Conservation (phyloP, 768 basidiomycete species). For the Lentinula raphanica region DNA sequence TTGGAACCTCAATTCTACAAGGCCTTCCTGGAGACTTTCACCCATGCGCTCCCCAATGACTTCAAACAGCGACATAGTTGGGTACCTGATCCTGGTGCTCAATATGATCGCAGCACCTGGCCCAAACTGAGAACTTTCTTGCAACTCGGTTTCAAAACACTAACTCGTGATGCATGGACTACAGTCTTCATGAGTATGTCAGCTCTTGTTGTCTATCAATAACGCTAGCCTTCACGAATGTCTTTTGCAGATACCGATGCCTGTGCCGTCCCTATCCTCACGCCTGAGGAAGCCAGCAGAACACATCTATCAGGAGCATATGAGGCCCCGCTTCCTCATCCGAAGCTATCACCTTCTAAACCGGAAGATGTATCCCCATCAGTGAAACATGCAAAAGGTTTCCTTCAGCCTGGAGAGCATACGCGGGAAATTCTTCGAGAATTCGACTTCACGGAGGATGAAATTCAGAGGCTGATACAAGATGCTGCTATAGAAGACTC, state of each 20-base stretch:
- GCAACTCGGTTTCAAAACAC: conserved; percentile 53
- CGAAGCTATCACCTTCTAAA: conserved; percentile 24
- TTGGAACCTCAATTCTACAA: conserved; percentile 70
- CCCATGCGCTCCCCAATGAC: conserved; percentile 41
- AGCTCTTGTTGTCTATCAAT: no score
- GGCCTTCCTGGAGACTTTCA: conserved; percentile 53
- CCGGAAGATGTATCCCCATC: background rate
- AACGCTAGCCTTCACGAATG: no score
- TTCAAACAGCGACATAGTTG: conserved; percentile 45
- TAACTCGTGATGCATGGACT: conserved; percentile 66
- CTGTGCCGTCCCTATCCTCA: conserved; percentile 65
- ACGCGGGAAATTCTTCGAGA: conserved; percentile 5
- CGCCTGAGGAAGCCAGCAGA: conserved; percentile 53
- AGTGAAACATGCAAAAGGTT: background rate
- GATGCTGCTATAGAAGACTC: conserved; percentile 3
- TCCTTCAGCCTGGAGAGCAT: conserved; percentile 1
- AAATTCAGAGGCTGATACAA: background rate
- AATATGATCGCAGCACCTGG: conserved; percentile 49
- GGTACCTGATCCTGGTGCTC: conserved; percentile 46
- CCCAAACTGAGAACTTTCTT: conserved; percentile 51
- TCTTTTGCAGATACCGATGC: conserved; percentile 57
- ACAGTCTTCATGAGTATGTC: conserved; percentile 53
- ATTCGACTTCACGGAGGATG: background rate
- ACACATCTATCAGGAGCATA: conserved; percentile 30
- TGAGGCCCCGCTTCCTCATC: conserved; percentile 52